Evolutionary conservation across 2,329 filamentous ascomycete species (phyloP).

Genomic region (Phyllosticta paracitricarpa): DNA sequence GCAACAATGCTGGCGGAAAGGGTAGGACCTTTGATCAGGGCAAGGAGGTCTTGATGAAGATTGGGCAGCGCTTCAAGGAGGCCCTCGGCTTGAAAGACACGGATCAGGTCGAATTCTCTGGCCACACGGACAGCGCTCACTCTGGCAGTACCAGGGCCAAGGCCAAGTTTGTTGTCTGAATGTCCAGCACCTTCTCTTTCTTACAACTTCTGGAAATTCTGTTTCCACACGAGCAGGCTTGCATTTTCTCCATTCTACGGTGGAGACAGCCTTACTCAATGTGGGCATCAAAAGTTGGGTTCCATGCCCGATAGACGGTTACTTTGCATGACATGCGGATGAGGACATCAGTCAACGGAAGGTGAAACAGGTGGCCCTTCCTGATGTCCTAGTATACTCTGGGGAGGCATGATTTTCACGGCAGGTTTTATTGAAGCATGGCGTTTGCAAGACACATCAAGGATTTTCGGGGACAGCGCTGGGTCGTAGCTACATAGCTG

Average conservation of each 20-base stretch:
- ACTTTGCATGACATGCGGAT: conserved; percentile 1
- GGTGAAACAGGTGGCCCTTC: conserved; percentile 14
- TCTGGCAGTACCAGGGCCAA: conserved; percentile 90
- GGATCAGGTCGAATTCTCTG: conserved; percentile 87
- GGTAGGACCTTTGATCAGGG: conserved; percentile 72
- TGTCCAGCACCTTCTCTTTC: neutral
- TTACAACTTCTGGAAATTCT: neutral
- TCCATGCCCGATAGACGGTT: conserved; percentile 4
- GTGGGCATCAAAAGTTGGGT: conserved; percentile 1
- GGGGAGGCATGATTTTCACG: conserved; percentile 9
- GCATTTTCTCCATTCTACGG: neutral
- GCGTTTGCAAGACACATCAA: conserved; percentile 9
- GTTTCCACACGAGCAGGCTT: neutral
- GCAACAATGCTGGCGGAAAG: conserved; percentile 64
- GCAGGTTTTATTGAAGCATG: conserved; percentile 8
- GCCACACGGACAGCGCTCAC: conserved; percentile 89
- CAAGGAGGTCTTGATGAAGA: conserved; percentile 70
- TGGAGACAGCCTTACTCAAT: neutral
- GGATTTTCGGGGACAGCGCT: conserved; percentile 5
- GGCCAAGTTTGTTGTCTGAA: conserved; percentile 79
- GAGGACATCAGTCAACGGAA: conserved; percentile 8
- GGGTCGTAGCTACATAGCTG: conserved; percentile 7
- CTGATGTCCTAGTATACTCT: conserved; percentile 4
- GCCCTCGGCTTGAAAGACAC: conserved; percentile 67
- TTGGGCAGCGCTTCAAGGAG: conserved; percentile 88